Evolutionary conservation across 208 protist species (phyloP), one percentile per base, ranked within the genome.

Genomic region (Trypanosoma theileri): DNA sequence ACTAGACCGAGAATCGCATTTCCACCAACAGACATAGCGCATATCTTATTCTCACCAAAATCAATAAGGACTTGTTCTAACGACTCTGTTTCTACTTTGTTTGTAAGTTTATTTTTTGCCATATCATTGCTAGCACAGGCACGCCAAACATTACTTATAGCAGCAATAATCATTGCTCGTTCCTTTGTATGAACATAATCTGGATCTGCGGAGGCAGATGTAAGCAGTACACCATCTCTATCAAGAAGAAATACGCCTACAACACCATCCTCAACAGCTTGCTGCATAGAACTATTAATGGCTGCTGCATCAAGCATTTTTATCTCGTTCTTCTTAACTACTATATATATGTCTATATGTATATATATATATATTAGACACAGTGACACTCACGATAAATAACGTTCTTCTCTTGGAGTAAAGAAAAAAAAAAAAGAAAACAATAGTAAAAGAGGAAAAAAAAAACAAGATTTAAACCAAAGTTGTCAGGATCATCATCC

Each of bases 101-200:
- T 62, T 59, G 70, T 90, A 10, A 86, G 42, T 61, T 84, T 83
- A 61, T 91, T 94, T 59, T 80, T 77, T 10, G 80, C 57, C 31
- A 93, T 63, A 41, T 90, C 82, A 35, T 73, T 87, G 19, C 48
- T 65, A 9, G 78, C 85, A 71, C 88, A 93, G 16, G 79, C 80
- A 24, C 88, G 86, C 88, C 88, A 94, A 57, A 92, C 76, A 68
- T 94, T 96, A 14, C 79, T 74, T 26, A 73, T 82, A 19, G 83
- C 81, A 4, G 84, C 83, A n/a, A 90, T 76, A 41, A 84, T 80
- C 52, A 71, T 73, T 0, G 81, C 73, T 48, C 85, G 82, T 24
- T 79, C 63, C 41, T 80, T 72, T 45, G 81, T 59, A n/a, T 65
- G 26, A 21, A 56, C 63, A n/a, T 74, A 72, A 16, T 75, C 70